Evolutionary conservation across 176 grass and related monocot species (phyloP).

Genomic region (Lolium perenne): DNA sequence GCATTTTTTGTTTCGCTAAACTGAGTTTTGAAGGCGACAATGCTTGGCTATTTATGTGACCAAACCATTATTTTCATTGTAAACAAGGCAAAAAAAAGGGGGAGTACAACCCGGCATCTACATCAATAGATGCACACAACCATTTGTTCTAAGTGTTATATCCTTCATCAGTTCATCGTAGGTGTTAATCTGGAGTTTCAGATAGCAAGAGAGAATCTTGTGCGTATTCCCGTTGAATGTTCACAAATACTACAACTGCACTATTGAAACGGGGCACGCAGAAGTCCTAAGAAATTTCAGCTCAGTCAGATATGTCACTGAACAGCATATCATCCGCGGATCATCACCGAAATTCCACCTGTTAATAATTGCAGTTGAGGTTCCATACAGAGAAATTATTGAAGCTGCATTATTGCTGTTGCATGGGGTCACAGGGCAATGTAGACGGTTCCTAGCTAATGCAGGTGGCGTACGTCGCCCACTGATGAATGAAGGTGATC

Average conservation of each 20-base stretch:
- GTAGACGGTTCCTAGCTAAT: constrained; percentile 1
- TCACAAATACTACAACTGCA: no score
- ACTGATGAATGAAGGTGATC: neutral
- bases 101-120: no score
- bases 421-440: constrained; percentile 19
- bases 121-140: no score
- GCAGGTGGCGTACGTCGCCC: neutral
- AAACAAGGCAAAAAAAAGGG: neutral
- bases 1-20: neutral
- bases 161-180: no score
- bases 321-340: constrained; percentile 21
- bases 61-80: neutral
- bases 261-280: no score
- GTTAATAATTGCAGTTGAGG: neutral
- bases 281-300: no score
- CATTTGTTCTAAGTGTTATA: no score
- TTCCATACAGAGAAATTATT: neutral
- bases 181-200: no score
- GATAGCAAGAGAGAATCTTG: no score
- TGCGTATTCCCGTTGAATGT: no score
- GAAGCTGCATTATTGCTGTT: constrained; percentile 39
- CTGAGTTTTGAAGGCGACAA: neutral
- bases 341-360: neutral
- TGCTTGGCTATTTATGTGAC: neutral
- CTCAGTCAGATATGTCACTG: neutral